phyloP scores from a whole-genome alignment of 495 filamentous ascomycete genomes.

The Podospora fimiseda region DNA sequence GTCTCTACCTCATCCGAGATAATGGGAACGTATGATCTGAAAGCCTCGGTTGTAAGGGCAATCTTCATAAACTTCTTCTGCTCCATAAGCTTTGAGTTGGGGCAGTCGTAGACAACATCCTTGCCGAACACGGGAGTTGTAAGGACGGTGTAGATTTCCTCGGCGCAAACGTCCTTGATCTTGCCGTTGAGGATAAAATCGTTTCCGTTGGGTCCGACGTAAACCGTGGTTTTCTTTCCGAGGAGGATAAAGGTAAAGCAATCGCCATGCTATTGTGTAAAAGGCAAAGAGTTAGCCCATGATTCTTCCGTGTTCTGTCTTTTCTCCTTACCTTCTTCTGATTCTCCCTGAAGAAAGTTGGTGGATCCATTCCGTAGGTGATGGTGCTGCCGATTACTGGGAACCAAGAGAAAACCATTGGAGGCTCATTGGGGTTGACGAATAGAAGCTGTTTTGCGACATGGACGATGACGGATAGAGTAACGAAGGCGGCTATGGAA shows the following conservation, averaged over 20 bases:
- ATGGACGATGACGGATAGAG: slow-evolving; percentile 56
- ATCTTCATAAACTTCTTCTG: slow-evolving; percentile 72
- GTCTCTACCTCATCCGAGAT: slow-evolving; percentile 68
- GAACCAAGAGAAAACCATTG: slow-evolving; percentile 78
- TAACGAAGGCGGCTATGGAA: slow-evolving; percentile 38
- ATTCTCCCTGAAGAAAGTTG: slow-evolving; percentile 66
- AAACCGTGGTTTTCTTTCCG: slow-evolving; percentile 72
- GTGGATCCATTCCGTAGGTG: slow-evolving; percentile 77
- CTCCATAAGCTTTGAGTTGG: slow-evolving; percentile 61
- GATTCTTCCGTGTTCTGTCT: neutral
- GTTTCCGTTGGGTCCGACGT: slow-evolving; percentile 69
- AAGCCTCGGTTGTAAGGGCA: slow-evolving; percentile 69
- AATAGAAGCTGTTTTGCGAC: slow-evolving; percentile 63
- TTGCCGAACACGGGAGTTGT: slow-evolving; percentile 83
- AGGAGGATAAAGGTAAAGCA: slow-evolving; percentile 75
- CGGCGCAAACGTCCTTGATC: slow-evolving; percentile 70
- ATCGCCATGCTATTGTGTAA: slow-evolving; percentile 23
- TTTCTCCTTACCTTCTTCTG: slow-evolving; percentile 54
- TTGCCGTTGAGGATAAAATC: slow-evolving; percentile 86
- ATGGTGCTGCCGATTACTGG: slow-evolving; percentile 74
- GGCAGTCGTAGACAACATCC: slow-evolving; percentile 84
- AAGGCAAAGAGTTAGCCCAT: slow-evolving; percentile 5
- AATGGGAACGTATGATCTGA: slow-evolving; percentile 70
- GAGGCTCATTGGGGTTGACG: slow-evolving; percentile 66
- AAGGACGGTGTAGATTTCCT: slow-evolving; percentile 74